A percentile compares a stretch with the other conserved stretches of the same genome.
phyloP scores from a whole-genome alignment of 495 filamentous ascomycete species.

The Lepraria neglecta region DNA sequence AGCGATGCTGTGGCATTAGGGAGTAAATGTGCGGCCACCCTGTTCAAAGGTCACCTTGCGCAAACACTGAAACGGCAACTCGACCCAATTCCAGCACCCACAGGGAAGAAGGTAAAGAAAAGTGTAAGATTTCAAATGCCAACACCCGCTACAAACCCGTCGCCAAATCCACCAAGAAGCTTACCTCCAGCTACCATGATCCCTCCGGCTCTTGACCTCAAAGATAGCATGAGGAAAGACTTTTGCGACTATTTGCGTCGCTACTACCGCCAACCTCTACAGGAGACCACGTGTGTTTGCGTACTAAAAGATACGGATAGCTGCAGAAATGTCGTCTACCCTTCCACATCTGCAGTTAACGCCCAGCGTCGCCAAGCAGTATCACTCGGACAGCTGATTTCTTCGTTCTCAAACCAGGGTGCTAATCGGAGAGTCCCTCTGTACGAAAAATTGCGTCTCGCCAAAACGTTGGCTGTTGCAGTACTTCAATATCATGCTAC shows the following conservation, averaged over 20 bases:
- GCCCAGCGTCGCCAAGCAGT: conserved; percentile 5
- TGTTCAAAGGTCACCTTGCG: not conserved
- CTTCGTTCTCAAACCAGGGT: not conserved
- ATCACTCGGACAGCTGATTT: conserved; percentile 24
- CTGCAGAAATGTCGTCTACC: conserved; percentile 29
- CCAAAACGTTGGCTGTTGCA: conserved; percentile 32
- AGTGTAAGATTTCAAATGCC: conserved; percentile 19
- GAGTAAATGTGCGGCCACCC: not conserved
- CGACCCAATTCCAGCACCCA: not conserved
- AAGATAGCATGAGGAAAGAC: conserved; percentile 22
- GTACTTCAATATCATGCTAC: conserved; percentile 38
- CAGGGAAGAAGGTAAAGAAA: conserved; percentile 12
- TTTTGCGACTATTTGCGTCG: conserved; percentile 28
- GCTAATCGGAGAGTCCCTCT: conserved; percentile 7
- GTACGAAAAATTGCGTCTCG: conserved; percentile 32
- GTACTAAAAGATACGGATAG: conserved; percentile 20
- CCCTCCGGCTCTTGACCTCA: conserved; percentile 2
- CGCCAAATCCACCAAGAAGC: conserved; percentile 1
- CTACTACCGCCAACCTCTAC: conserved; percentile 7
- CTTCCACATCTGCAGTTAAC: conserved; percentile 11
- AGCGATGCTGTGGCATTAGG: not conserved
- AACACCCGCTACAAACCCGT: not conserved
- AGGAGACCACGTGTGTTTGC: conserved; percentile 23
- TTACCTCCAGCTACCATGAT: not conserved
- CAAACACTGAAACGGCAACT: conserved; percentile 23